Evolutionary conservation across 2,329 filamentous ascomycete species (phyloP), one percentile per base, ranked within the genome.

Genomic region (Diplodia corticola): DNA sequence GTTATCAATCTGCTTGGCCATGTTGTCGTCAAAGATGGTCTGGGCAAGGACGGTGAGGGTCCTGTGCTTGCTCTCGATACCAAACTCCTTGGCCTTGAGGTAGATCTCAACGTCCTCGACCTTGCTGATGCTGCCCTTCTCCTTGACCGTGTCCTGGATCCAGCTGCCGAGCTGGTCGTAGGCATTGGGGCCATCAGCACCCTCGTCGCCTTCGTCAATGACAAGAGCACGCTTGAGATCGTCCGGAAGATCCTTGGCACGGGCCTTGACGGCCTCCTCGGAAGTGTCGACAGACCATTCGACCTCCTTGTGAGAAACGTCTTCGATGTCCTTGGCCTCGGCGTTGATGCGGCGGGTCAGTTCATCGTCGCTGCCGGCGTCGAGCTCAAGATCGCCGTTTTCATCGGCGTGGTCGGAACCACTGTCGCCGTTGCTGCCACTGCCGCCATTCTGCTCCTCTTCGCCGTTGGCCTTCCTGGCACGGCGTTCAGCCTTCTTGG

Each of bases 221-320:
- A 91, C 92, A 70, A 98, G 89, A 76, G 92, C 91, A 77, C 91
- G 89, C 87, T 97, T 97, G 77, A 99, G 90, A 76, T 98, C 95
- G 71, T 89, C 89, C n/a, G 95, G 92, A 61, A 99, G 90, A 71
- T 93, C 89, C 80, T 94, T 91, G 77, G 93, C 92, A 79, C 95
- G 95, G 73, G 94, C 94, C 82, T 91, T 93, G 83, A 98, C 91
- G 71, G 95, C 95, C 78, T 93, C 93, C 78, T 93, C 92, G 70
- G 93, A 97, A 83, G 96, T 95, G 78, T 99, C 95, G 68, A 98
- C 92, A 69, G 93, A 91, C 95, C 95, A 99, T 71, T 96, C 88
- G 69, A 96, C 89, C 71, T 97, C 92, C 79, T 93, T 91, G 74
- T 87, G 85, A 73, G 90, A 87, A 28, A 83, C 81, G 53, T 86